phyloP scores from a whole-genome alignment of 1,284 basidiomycete genomes.

The Moesziomyces globuligerus region DNA sequence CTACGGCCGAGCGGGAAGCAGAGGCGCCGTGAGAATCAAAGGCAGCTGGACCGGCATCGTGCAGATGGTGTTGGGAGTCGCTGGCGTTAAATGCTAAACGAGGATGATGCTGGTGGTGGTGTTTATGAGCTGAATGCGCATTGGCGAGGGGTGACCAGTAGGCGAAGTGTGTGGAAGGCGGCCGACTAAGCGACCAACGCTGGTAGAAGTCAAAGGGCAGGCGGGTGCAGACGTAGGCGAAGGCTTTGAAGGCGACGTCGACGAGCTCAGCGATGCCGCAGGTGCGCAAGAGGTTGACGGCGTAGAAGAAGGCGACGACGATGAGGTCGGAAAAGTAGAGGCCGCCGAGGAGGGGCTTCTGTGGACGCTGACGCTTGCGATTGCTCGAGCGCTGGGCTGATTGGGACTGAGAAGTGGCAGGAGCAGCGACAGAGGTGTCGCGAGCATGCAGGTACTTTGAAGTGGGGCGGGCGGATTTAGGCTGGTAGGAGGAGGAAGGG shows the following conservation, averaged over 20 bases:
- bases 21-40: neutral
- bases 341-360: slow-evolving; percentile 57
- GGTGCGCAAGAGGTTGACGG: slow-evolving; percentile 58
- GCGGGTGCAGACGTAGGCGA: slow-evolving; percentile 43
- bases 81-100: neutral
- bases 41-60: too few relatives aligned
- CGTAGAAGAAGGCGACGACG: slow-evolving; percentile 57
- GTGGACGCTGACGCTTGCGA: slow-evolving; percentile 14
- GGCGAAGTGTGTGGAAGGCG: slow-evolving; percentile 13
- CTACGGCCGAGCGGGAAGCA: slow-evolving; percentile 1
- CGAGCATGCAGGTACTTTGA: slow-evolving; percentile 6
- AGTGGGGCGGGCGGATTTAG: neutral
- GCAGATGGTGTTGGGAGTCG: too few relatives aligned
- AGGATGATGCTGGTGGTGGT: neutral
- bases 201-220: slow-evolving; percentile 51
- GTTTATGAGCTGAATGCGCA: neutral
- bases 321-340: slow-evolving; percentile 63
- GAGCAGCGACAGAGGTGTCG: neutral
- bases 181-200: slow-evolving; percentile 47
- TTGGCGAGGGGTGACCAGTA: slow-evolving; percentile 11
- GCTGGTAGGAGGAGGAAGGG: neutral
- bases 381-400: slow-evolving; percentile 12
- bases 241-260: slow-evolving; percentile 56
- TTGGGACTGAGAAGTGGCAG: slow-evolving; percentile 4
- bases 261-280: slow-evolving; percentile 59